Evolutionary conservation across 805 yeast species (phyloP).

Genomic region (Saccharomycopsis oosterbeekiorum): DNA sequence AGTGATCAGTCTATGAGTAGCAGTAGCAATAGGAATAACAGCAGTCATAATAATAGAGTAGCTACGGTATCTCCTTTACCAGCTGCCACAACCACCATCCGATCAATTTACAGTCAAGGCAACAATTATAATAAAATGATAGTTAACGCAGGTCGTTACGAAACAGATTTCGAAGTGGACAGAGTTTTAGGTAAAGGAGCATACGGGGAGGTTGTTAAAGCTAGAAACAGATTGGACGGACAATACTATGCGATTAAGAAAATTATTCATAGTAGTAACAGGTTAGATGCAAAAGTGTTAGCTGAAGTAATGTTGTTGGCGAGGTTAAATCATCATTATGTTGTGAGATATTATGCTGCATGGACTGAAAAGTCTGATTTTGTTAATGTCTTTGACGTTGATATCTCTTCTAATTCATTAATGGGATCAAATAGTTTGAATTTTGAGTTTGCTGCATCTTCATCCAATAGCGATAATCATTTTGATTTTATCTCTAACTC

Average conservation of each 20-base stretch:
- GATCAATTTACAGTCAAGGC: not conserved
- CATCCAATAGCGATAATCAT: not conserved
- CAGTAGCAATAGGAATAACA: slow-evolving; percentile 1
- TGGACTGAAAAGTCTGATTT: slow-evolving; percentile 72
- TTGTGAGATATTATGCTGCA: slow-evolving; percentile 92
- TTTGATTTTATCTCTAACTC: slow-evolving; percentile 67
- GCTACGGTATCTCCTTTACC: not conserved
- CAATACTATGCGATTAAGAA: slow-evolving; percentile 91
- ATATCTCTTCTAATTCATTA: not conserved
- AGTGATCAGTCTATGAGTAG: not conserved
- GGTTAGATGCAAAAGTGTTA: slow-evolving; percentile 59
- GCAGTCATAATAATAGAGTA: not conserved
- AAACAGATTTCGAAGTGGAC: slow-evolving; percentile 90
- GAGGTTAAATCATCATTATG: slow-evolving; percentile 87
- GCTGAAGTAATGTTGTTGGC: slow-evolving; percentile 91
- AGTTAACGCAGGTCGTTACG: slow-evolving; percentile 41
- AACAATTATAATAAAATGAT: slow-evolving; percentile 1
- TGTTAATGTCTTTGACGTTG: not conserved
- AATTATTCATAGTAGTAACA: slow-evolving; percentile 71
- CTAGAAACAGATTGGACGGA: slow-evolving; percentile 87
- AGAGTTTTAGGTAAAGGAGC: slow-evolving; percentile 91
- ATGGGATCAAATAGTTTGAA: slow-evolving; percentile 3
- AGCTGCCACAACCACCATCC: not conserved
- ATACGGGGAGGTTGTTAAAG: slow-evolving; percentile 97
- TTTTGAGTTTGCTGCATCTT: slow-evolving; percentile 15